Evolutionary conservation across 2,329 filamentous ascomycete species (phyloP).

Genomic region (Botrytis aclada): DNA sequence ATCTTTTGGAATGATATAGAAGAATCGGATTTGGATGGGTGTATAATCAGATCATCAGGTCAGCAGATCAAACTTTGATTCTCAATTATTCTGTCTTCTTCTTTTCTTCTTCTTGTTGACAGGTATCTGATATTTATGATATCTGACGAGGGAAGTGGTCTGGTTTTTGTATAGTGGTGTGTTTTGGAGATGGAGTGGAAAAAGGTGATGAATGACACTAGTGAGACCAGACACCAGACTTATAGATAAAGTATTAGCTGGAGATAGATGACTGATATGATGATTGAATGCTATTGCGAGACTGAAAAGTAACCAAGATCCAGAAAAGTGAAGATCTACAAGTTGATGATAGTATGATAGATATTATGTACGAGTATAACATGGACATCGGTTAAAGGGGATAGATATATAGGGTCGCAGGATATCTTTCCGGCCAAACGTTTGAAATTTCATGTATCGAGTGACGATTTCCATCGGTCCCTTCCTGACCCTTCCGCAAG

Average conservation of each 20-base stretch:
- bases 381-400: neutral
- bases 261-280: neutral
- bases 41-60: conserved; percentile 18
- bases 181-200: neutral
- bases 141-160: neutral
- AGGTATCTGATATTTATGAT: neutral
- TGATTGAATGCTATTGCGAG: neutral
- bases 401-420: neutral
- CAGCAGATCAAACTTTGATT: neutral
- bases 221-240: neutral
- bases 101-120: neutral
- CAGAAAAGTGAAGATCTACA: neutral
- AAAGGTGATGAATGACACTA: neutral
- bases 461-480: conserved; percentile 6
- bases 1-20: conserved; percentile 14
- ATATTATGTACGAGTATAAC: neutral
- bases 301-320: neutral
- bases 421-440: neutral
- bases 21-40: neutral
- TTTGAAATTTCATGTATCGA: neutral
- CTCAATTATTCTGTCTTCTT: neutral
- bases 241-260: neutral
- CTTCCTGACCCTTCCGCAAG: neutral
- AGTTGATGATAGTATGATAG: neutral
- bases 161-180: neutral